phyloP scores from a whole-genome alignment of 441 rosid genomes.

The Erodium moschatum region DNA sequence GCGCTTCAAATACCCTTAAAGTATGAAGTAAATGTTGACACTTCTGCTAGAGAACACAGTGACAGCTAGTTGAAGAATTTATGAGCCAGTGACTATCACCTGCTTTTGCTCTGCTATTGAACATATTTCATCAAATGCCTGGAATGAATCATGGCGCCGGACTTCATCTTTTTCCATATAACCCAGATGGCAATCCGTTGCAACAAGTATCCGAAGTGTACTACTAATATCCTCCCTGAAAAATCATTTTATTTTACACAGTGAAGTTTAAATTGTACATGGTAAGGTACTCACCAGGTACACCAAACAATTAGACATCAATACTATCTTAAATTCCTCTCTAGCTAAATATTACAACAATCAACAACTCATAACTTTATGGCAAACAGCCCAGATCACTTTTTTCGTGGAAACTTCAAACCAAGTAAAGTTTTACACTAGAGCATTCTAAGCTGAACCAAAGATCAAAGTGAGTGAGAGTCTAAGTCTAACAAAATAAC shows the following conservation, averaged over 20 bases:
- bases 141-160: conserved; percentile 84
- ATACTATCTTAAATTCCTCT: conserved; percentile 6
- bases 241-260: conserved; percentile 6
- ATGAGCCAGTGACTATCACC: conserved; percentile 23
- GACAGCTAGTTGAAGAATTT: conserved; percentile 11
- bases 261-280: background rate
- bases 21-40: background rate
- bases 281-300: background rate
- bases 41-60: background rate
- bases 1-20: conserved; percentile 2
- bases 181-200: conserved; percentile 90
- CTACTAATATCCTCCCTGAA: conserved; percentile 52
- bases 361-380: background rate
- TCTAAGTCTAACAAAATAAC: background rate
- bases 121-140: conserved; percentile 89
- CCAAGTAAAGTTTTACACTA: background rate
- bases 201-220: conserved; percentile 76
- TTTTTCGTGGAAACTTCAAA: background rate
- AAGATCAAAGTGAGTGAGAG: background rate
- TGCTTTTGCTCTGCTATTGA: conserved; percentile 73
- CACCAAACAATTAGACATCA: background rate
- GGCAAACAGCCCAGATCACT: background rate
- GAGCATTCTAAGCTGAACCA: background rate
- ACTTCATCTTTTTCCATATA: conserved; percentile 98
- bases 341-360: background rate